Evolutionary conservation across 768 basidiomycete genomes (phyloP), one percentile per base, ranked within the genome.

Genomic region (Leccinum uliginosum): DNA sequence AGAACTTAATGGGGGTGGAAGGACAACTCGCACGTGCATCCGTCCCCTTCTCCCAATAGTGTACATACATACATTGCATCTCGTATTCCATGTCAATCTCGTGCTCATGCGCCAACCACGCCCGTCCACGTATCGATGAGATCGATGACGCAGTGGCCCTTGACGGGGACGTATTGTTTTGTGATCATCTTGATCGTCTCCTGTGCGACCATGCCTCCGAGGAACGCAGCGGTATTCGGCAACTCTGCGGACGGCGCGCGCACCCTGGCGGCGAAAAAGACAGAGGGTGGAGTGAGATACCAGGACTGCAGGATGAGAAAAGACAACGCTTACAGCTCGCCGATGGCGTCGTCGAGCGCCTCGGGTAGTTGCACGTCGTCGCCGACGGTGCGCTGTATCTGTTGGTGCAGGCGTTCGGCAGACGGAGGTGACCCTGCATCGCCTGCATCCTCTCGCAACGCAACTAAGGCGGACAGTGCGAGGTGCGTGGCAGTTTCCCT

Each of bases 131-230:
- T 85, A 51, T 88, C 88, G 27, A 92, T 79, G 59, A 97, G 79
- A 73, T 98, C 94, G 49, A 96, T 76, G 23, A 92, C 79, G 63
- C 89, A 91, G 61, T 87, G 87, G 14, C 92, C 91, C 59, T 87
- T 83, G 60, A 96, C 81, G 8, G 97, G 95, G 14, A 95, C 81
- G 68, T 99, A 99, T 72, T 99, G 97, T 65, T 84, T 86, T 56
- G 96, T 99, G 65, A 96, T 87, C 74, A 98, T 80, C 80, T 99
- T 98, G 79, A 98, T 98, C 6, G 86, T 85, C 69, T 99, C 97
- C 64, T 99, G 97, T 24, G 95, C 93, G 19, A 98, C 87, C 34
- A 98, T 72, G 3, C 97, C 97, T 1, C 97, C 97, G 1, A 98
- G 76, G 66, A 98, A 84, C 2, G 95, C 95, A 0, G 96, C 92